Percentiles rank a stretch among this genome's conserved stretches.
These are phyloP conservation scores for Phytopythium ostracodes DNA, from an alignment of 352 stramenopile species.

Conservation along the genomic window DNA sequence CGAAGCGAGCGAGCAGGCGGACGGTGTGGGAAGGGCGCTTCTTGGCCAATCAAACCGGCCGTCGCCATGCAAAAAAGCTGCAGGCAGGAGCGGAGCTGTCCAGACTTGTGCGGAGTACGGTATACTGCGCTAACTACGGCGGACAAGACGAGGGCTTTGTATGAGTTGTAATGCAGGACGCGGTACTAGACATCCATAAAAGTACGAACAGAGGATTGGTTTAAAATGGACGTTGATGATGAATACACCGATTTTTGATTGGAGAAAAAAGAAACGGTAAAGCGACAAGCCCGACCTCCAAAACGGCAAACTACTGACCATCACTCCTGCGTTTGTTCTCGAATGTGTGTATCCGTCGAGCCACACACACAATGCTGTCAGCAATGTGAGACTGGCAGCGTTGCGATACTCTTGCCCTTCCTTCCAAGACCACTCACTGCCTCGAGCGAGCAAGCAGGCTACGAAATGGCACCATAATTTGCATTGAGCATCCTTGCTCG, in stretches of 20 bases:
- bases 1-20: background rate
- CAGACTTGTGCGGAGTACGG: background rate
- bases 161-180: background rate
- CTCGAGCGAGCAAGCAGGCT: no score
- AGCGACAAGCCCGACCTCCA: background rate
- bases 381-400: background rate
- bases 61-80: background rate
- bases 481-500: no score
- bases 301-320: slow-evolving; percentile 2
- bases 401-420: background rate
- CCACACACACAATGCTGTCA: no score
- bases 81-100: background rate
- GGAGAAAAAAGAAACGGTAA: background rate
- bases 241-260: background rate
- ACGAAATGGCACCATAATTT: no score
- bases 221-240: background rate
- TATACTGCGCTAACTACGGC: background rate
- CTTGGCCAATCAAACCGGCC: slow-evolving; percentile 6
- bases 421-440: no score
- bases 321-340: background rate
- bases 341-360: background rate
- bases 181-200: background rate
- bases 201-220: background rate
- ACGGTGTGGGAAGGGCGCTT: background rate
- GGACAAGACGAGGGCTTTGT: background rate